Base-by-base conservation (phyloP, 2,329 filamentous ascomycete species). In the Colletotrichum eleusines region DNA sequence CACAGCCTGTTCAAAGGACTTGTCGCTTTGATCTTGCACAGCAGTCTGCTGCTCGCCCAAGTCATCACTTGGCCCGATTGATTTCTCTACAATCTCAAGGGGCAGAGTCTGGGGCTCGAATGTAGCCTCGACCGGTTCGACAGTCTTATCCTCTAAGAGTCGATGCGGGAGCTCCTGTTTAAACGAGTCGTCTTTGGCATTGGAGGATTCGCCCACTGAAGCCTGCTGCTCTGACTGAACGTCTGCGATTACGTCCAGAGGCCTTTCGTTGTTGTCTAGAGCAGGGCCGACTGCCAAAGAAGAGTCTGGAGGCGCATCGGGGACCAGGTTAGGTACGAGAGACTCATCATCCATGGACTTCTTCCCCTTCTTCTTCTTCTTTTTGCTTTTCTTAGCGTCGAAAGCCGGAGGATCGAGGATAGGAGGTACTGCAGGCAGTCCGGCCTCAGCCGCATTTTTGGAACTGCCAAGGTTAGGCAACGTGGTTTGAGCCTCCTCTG, bases 361-460 rank as follows among this genome's bases (percentile, higher is more conserved):
- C 58, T 64, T 73, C 8, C 60, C 69, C 42, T 76, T 77, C 75
- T 84, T 85, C 75, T 84, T 85, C 46, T 81, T 73, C 63, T 77
- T 78, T 73, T 80, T 80, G 59, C 73, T 74, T 63, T 77, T 78
- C 76, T 79, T 77, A 20, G 71, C 61, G 16, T 73, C 66, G 23
- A 68, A 42, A 12, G 55, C 40, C 28, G 73, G 18, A 44, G 53
- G 5, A 5, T 69, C 63, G 4, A 35, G 26, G 44, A 33, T 16
- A 12, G 11, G 20, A 16, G 65, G 40, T 14, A 35, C 14, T 35
- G 26, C 20, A 42, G 42, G 28, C 26, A 60, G 35, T 28, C 73
- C 71, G 20, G 50, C 33, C 33, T 65, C 67, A 38, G 26, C 11
- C 26, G 14, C 35, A 20, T 63, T n/a, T 16, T 35, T 42, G 16